Percentiles rank a stretch among this genome's conserved stretches.
Evolutionary conservation across 148 eudicot genomes (phyloP).

Genomic region (Persicaria tinctoria): DNA sequence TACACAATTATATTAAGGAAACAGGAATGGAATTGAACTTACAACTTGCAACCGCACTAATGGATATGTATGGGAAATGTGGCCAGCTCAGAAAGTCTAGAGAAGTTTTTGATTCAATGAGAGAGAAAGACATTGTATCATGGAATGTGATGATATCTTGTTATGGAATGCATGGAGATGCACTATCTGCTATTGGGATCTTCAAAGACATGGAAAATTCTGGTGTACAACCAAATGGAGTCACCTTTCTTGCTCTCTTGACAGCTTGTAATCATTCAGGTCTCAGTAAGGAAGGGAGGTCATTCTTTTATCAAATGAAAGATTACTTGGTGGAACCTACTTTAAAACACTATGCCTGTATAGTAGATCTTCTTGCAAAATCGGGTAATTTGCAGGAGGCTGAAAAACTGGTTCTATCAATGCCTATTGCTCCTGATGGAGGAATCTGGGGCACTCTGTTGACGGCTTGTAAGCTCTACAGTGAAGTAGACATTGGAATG

Average conservation of each 20-base stretch:
- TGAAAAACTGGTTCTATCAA: slow-evolving; percentile 50
- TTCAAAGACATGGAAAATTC: slow-evolving; percentile 48
- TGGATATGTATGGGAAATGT: slow-evolving; percentile 78
- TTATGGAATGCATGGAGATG: slow-evolving; percentile 69
- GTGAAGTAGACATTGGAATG: slow-evolving; percentile 42
- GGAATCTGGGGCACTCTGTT: slow-evolving; percentile 70
- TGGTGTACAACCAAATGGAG: slow-evolving; percentile 41
- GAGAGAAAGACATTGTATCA: slow-evolving; percentile 45
- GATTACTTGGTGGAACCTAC: slow-evolving; percentile 37
- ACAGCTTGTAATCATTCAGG: slow-evolving; percentile 59
- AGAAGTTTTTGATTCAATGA: slow-evolving; percentile 45
- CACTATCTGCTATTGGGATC: slow-evolving; percentile 37
- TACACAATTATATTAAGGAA: slow-evolving; percentile 42
- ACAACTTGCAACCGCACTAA: slow-evolving; percentile 55
- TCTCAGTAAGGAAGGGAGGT: slow-evolving; percentile 40
- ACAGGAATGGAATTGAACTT: slow-evolving; percentile 28
- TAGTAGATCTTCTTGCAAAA: slow-evolving; percentile 66
- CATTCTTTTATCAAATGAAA: slow-evolving; percentile 44
- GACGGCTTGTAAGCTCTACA: slow-evolving; percentile 61
- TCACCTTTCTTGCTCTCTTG: slow-evolving; percentile 60
- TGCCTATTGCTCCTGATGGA: slow-evolving; percentile 67
- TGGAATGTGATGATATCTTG: slow-evolving; percentile 82
- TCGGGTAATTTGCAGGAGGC: slow-evolving; percentile 60
- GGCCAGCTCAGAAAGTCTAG: slow-evolving; percentile 51
- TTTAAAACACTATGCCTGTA: slow-evolving; percentile 60